Evolutionary conservation across 441 rosid species (phyloP), one percentile per base, ranked within the genome.

Genomic region (Gossypium aridum): DNA sequence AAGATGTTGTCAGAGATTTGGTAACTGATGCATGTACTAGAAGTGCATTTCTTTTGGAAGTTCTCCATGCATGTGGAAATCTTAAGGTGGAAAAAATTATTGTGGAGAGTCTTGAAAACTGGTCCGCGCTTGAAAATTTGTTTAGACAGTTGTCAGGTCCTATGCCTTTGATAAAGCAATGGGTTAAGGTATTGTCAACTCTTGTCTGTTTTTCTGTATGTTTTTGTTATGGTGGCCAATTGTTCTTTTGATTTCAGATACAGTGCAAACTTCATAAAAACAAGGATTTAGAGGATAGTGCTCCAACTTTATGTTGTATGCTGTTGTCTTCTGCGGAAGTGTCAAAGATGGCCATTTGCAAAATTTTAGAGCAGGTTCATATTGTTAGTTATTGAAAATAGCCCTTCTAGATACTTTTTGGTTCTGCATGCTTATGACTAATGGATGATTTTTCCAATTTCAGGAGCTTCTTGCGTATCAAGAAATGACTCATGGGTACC

Each of bases 401-500:
- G 16, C 64, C 22, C 71, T 53, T 61, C 19, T 45, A 37, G 54
- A 57, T 56, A 7, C 59, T 57, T 54, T 39, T 43, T 19, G 28
- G 64, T 71, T 17, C 43, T 22, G 39, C 57, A 62, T n/a, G 37
- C 51, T 57, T 45, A 17, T 78, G 20, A 70, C 54, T 57, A 34
- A 72, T 78, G 17, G 28, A 45, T 61, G 66, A 54, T 17, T 71
- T 43, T 69, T 34, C 49, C 66, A 25, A 45, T 68, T 59, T 51
- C 81, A 93, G 99, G 98, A 90, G 85, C 89, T 93, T 80, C 78
- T 81, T 81, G 91, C 87, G 51, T 93, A 92, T 75, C 97, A 85
- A 60, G 91, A 86, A 80, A 56, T 87, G 79, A 72, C 76, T 34
- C 67, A 82, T 74, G 67, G 67, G 34, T 76, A 78, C 77, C 91